These are phyloP conservation scores for Eutypella sp. DNA, from an alignment of 2,329 filamentous ascomycete genomes.

Conservation along the genomic window DNA sequence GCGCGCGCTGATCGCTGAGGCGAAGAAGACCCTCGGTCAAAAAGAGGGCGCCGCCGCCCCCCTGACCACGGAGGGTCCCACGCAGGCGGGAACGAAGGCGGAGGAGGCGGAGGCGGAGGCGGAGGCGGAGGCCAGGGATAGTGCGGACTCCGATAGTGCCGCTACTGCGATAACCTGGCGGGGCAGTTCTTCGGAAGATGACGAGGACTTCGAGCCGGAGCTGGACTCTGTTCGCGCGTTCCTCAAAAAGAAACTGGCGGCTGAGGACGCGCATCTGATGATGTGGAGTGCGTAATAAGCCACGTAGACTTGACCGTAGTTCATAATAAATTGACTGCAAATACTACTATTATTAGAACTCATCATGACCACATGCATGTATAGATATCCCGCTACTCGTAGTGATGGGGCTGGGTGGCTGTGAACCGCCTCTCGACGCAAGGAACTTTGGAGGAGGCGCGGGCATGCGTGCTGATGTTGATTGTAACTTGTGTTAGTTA, in stretches of 20 bases:
- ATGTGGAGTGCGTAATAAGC: slow-evolving; percentile 11
- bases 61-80: too few species aligned
- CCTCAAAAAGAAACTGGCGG: slow-evolving; percentile 13
- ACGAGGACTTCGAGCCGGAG: background rate
- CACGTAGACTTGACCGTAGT: too few species aligned
- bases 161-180: too few species aligned
- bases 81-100: background rate
- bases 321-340: background rate
- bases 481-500: background rate
- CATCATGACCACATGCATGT: too few species aligned
- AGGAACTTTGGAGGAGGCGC: background rate
- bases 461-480: background rate
- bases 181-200: too few species aligned
- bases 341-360: background rate
- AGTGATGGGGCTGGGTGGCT: too few species aligned
- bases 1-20: slow-evolving; percentile 10
- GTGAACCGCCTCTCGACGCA: too few species aligned
- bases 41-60: slow-evolving; percentile 7
- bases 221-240: slow-evolving; percentile 11
- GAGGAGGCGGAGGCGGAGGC: background rate
- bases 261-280: slow-evolving; percentile 17
- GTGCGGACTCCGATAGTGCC: too few species aligned
- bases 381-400: too few species aligned
- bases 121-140: background rate
- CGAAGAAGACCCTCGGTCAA: slow-evolving; percentile 12